Evolutionary conservation across 2,329 filamentous ascomycete genomes (phyloP), one percentile per base, ranked within the genome.

Genomic region (Dothideomycetes sp.): DNA sequence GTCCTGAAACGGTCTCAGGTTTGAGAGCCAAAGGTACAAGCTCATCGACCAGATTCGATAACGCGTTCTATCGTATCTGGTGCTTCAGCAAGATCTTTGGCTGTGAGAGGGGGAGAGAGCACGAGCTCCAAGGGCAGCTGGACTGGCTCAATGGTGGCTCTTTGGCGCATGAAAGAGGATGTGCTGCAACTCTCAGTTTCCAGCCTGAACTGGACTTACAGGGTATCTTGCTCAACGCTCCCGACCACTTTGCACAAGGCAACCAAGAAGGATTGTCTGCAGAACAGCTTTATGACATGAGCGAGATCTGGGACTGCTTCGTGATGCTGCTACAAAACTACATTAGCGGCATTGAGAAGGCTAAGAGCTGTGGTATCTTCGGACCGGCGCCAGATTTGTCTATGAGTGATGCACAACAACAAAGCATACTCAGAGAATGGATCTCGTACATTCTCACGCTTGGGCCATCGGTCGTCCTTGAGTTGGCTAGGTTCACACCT

Each of bases 41-140:
- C 7, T 49, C 56, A 7, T 65, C 70, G 1, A 61, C 63, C 28
- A 69, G 74, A 43, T 65, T 80, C 18, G 72, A 79, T 43, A 68
- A 78, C 54, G 76, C 76, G 0, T 67, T 80, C 33, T 80, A 75
- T 74, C 70, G 76, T 2, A 71, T 81, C 20, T 80, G 76, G 76
- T 76, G 71, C 1, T 81, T 80, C 56, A 80, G 76, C 56, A 69
- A 68, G 40, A 70, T 79, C 22, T 81, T 81, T 39, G 77, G 77
- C 1, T 69, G 65, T 35, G 66, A 67, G 1, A 78, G 75, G 48
- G 67, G 66, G 4, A 67, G 74, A 11, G 73, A 78, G 48, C 69
- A 74, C 20, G 74, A 80, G 45, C 62, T 78, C 23, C 62, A 69
- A 24, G 73, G 69, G 4, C 76, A 80, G 53, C 66, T 75, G 48